A percentile compares a stretch with the other conserved stretches of the same genome.
These are phyloP conservation scores for Lindgomyces ingoldianus DNA, from an alignment of 495 filamentous ascomycete species.

Conservation along the genomic window DNA sequence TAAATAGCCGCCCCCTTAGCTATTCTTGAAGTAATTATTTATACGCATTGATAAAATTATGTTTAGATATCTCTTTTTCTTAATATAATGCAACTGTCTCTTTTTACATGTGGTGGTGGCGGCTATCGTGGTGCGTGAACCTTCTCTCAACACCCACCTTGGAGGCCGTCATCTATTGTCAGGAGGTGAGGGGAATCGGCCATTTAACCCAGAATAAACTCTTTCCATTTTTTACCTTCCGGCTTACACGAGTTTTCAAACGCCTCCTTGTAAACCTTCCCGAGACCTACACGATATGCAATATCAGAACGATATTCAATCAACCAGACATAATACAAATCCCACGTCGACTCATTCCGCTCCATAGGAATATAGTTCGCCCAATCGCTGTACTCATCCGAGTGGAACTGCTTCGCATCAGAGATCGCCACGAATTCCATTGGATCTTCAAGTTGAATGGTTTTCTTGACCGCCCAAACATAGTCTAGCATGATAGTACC, in stretches of 20 bases:
- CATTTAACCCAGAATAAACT: constrained; percentile 19
- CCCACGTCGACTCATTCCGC: constrained; percentile 34
- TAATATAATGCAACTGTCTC: no score
- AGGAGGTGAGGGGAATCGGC: no score
- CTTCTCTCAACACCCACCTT: no score
- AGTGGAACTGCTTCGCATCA: constrained; percentile 43
- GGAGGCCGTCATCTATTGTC: no score
- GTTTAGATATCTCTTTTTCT: no score
- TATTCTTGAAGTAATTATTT: no score
- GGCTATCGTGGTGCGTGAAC: no score
- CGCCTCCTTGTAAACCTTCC: constrained; percentile 39
- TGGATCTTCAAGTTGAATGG: neutral
- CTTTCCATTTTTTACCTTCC: constrained; percentile 21
- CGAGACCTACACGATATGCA: constrained; percentile 33
- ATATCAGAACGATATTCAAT: constrained; percentile 29
- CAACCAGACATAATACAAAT: constrained; percentile 39
- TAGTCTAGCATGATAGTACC: constrained; percentile 34
- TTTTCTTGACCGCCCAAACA: constrained; percentile 21
- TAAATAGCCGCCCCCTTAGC: no score
- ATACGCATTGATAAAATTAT: no score
- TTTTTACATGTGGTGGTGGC: no score
- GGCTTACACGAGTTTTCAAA: constrained; percentile 20
- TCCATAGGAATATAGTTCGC: constrained; percentile 42
- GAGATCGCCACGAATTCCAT: constrained; percentile 43
- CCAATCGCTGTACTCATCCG: constrained; percentile 40